Percentiles rank a stretch among this genome's conserved stretches.
phyloP scores from a whole-genome alignment of 305 asterid species.

The Plantago coronopus region DNA sequence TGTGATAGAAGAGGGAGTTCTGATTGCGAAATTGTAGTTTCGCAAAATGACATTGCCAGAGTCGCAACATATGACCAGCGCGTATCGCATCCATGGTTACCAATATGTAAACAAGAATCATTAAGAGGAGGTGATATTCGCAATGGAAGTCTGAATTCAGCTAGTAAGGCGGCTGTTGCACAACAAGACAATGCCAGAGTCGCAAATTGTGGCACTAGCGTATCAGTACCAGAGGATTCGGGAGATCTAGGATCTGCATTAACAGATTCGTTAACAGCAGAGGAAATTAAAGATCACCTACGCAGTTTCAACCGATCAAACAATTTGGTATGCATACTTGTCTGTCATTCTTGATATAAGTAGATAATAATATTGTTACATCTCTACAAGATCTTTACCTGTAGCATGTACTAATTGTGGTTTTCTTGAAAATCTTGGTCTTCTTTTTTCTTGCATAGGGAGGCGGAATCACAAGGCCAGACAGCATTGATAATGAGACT shows the following conservation, averaged over 20 bases:
- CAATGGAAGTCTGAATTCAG: too few species aligned
- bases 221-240: conserved; percentile 22
- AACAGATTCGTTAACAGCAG: conserved; percentile 52
- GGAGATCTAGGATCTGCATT: conserved; percentile 47
- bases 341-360: neutral
- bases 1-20: too few species aligned
- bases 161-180: too few species aligned
- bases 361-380: neutral
- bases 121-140: too few species aligned
- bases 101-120: too few species aligned
- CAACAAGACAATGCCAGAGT: too few species aligned
- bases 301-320: conserved; percentile 31
- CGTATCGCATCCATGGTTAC: too few species aligned
- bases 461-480: neutral
- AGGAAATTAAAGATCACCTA: conserved; percentile 57
- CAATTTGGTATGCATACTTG: conserved; percentile 37
- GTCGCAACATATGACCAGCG: too few species aligned
- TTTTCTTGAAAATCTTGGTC: conserved; percentile 10
- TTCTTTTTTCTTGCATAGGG: too few species aligned
- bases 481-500: conserved; percentile 31
- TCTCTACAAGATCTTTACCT: conserved; percentile 1
- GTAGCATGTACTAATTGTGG: conserved; percentile 8
- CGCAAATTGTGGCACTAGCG: too few species aligned
- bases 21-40: too few species aligned
- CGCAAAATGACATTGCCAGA: too few species aligned